phyloP scores from a whole-genome alignment of 305 asterid species.

The Fraxinus albicans region DNA sequence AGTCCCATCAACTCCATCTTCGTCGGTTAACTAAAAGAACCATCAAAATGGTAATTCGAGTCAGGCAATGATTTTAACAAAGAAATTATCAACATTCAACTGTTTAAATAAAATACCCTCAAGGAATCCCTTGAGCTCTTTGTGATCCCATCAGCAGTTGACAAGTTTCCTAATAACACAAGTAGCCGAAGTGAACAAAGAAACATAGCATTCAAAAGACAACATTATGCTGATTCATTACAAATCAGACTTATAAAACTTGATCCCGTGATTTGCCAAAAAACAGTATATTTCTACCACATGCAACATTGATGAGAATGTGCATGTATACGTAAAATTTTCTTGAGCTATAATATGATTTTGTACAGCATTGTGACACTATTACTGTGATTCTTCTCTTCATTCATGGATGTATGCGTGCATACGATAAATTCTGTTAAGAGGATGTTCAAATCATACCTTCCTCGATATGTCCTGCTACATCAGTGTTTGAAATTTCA shows the following conservation, averaged over 20 bases:
- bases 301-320: background rate
- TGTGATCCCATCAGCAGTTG: slow-evolving; percentile 47
- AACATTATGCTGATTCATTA: slow-evolving; percentile 8
- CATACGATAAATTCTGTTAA: background rate
- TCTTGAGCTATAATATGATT: background rate
- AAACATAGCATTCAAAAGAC: background rate
- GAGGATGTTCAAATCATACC: slow-evolving; percentile 31
- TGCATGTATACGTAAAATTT: background rate
- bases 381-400: background rate
- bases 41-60: slow-evolving; percentile 13
- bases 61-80: slow-evolving; percentile 16
- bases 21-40: slow-evolving; percentile 39
- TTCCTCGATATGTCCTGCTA: slow-evolving; percentile 41
- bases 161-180: slow-evolving; percentile 33
- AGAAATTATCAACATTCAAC: background rate
- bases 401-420: background rate
- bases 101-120: slow-evolving; percentile 42
- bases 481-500: slow-evolving; percentile 38
- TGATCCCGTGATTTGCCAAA: background rate
- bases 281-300: background rate
- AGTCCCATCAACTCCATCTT: slow-evolving; percentile 48
- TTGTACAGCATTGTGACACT: background rate
- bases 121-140: slow-evolving; percentile 43
- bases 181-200: slow-evolving; percentile 18
- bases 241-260: background rate